Base-by-base conservation (phyloP, 257 asterid species). In the Cruciata laevipes region DNA sequence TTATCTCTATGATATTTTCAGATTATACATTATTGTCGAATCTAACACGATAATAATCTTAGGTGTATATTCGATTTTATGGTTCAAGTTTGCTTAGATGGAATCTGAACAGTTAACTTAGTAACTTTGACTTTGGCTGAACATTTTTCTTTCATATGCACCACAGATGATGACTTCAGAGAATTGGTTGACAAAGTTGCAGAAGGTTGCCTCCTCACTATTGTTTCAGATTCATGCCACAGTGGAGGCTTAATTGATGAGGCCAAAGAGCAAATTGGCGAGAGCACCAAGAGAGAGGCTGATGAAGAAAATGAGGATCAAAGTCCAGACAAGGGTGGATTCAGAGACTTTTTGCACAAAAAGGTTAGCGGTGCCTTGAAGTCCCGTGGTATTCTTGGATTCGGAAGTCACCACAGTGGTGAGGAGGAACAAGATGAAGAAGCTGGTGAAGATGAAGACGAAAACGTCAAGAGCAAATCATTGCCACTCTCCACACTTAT, bases 161-260 rank as follows among this genome's bases (percentile, higher is more conserved):
- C 24, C 3, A 62, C 85, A 93, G 98, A 93, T 80, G 98, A 93
- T 78, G 98, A 93, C 82, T 85, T 93, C 71, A 84, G 96, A 81
- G 98, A 89, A n/a, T 69, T 93, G 79, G 98, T 89, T 57, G 98
- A 88, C 72, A 73, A 77, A 75, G 87, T 93, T 8, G 97, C 96
- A 0, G 81, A 86, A n/a, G 96, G 92, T 57, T 89, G 97, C 82
- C 82, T 73, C 73, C 76, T 93, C 76, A 93, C 98, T 30, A 79
- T 93, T 13, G 97, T 93, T n/a, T 93, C 98, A 0, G 98, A 93
- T 73, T 93, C 97, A 14, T 93, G 98, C 73, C 98, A 93, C 83
- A 93, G 97, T 20, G 98, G 97, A 0, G 97, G 98, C 56, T 86
- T 93, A 27, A 88, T 93, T 11, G 96, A 87, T 49, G 95, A 85